Base-by-base conservation (phyloP, 1,284 basidiomycete genomes). In the Moesziomyces parantarcticus region DNA sequence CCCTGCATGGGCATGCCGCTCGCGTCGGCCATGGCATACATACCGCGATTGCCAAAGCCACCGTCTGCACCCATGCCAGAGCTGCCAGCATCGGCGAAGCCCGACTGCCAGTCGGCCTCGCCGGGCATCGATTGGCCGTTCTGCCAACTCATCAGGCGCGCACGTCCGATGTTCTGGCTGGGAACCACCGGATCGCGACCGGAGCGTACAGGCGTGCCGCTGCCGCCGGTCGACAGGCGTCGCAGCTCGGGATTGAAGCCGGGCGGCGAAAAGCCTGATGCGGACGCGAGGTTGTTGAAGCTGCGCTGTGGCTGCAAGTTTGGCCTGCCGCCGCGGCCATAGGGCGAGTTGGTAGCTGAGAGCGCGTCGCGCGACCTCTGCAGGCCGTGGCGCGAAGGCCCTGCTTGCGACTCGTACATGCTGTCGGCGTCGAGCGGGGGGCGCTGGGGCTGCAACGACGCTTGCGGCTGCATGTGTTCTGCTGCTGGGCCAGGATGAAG, bases 121-220 rank as follows among this genome's bases (percentile, higher is more conserved):
- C 56, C 54, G 8, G 52, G 20, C 22, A 47, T 26, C 18, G 50
- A 55, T 3, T 51, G 43, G 16, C 58, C 42, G 48, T 58, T 66
- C 52, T 72, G 69, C 69, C 69, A 72, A 56, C 69, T 72, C 70
- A 73, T 64, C 14, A 67, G 46, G 29, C 61, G 65, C 14, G 65
- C 61, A 13, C 70, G 56, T 14, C 70, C 65, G 18, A 59, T 59
- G 20, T 64, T 68, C 54, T 73, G 70, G 21, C 58, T 61, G 10
- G 64, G 70, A 13, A 73, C 70, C 8, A 73, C 50, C 2, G 64
- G 70, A 25, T 68, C 70, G 43, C 64, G 63, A 23, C 50, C 50
- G 8, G 59, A 45, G 46, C 60, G 69, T 10, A 26, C 39, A 22
- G 58, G 23, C 21, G 39, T 48, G 14, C 20, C 42, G 18, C 48